Evolutionary conservation across 2,329 filamentous ascomycete genomes (phyloP), one percentile per base, ranked within the genome.

Genomic region (Botrytis paeoniae): DNA sequence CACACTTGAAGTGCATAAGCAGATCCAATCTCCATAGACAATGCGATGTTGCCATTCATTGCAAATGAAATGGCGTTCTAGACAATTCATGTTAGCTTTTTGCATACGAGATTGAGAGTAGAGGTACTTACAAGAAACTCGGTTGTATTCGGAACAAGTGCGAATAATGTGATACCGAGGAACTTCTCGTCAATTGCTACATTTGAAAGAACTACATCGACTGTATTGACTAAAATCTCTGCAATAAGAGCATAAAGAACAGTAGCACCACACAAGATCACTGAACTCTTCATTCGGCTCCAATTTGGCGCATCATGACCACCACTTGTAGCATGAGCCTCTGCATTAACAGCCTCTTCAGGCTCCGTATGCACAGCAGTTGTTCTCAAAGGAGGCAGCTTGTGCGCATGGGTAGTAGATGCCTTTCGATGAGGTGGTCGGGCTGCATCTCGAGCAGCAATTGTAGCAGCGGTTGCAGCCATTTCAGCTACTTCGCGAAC

Each of bases 301-400:
- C 96, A 99, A 81, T 99, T 99, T 7, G 96, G 96, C n/a, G 96
- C 96, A 82, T 99, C 96, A 79, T 99, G 97, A 0, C 95, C 95
- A 63, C 93, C 93, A 70, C 84, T 84, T 70, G 74, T 77, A 39
- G 81, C 83, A 62, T 86, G 83, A 39, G 83, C 83, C 51, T 79
- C 81, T n/a, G 74, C 76, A n/a, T 71, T 71, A 59, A 70, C 73
- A 68, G 78, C 77, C 43, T 76, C 73, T 25, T 79, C 77, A 48
- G 75, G 78, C 45, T 75, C 71, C 9, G 78, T 74, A 60, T 83
- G 78, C 12, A 77, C 74, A 18, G 82, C 81, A 41, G 81, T 83
- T 29, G 80, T 79, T 70, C 79, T 80, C 43, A 76, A 73, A 25
- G 78, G 74, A 18, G 75, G 68, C 39, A 77, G 70, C 35, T 80